Evolutionary conservation across 805 yeast genomes (phyloP), one percentile per base, ranked within the genome.

Genomic region (Wickerhamomyces chambardii): DNA sequence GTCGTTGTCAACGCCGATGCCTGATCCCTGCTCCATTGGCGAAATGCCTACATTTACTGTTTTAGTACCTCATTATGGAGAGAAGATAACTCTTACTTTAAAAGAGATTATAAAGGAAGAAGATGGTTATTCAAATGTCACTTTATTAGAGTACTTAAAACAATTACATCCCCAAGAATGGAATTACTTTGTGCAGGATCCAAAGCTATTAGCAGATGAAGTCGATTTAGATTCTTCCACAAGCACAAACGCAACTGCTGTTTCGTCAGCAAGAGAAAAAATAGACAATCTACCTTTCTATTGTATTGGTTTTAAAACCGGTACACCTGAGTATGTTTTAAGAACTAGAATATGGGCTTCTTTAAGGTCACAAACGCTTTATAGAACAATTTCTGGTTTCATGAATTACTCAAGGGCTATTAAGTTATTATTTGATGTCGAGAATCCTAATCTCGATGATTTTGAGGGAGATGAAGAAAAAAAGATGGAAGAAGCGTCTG

Each of bases 1-100:
- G n/a, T 84, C 95, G 0, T 61, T 86, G 30, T 78, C 95, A 0
- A 84, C 94, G 0, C 90, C 95, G 1, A 80, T 86, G 63, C 82
- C 85, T 1, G 86, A 78, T 31, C 78, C 86, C 0, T 58, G 69
- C 11, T 71, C 85, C 0, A 69, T 79, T 7, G 70, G 68, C 16
- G 65, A 75, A 30, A 83, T 84, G 85, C 94, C 95, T 1, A 64
- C 84, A 0, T 85, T 85, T 47, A 75, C 92, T 1, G 95, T 86
- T 8, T 64, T 87, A 49, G 71, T 87, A 31, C 96, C 96, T 8
- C 95, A 87, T 55, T 87, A 81, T 55, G 68, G 81, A 7, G 96
- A 87, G 53, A 86, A 82, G 58, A 84, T 87, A 33, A 66, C 82
- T 15, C 63, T 86, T 37, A 72, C 84, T 3, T 63, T 87, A 43